A percentile compares a stretch with the other conserved stretches of the same genome.
Conservation (phyloP, 495 filamentous ascomycete genomes). For the Penicillium malachiteum region DNA sequence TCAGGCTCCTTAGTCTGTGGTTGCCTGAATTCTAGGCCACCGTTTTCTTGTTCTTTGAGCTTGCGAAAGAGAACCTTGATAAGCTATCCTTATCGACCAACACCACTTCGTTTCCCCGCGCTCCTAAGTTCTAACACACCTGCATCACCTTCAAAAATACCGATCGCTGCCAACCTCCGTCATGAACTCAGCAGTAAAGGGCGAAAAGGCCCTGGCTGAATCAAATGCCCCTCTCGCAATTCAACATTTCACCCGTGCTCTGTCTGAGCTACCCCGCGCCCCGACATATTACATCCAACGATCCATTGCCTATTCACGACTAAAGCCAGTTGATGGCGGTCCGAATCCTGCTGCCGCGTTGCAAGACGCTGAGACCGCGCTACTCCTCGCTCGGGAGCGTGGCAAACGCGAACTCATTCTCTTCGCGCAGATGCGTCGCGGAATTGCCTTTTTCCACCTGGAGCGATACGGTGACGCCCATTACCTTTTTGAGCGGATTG, state of each 20-base stretch:
- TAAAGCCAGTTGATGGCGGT: constrained; percentile 46
- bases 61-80: too few relatives aligned
- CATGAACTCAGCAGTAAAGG: constrained; percentile 63
- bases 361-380: constrained; percentile 75
- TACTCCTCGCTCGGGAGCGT: constrained; percentile 66
- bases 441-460: constrained; percentile 67
- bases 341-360: constrained; percentile 60
- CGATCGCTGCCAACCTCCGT: constrained; percentile 1
- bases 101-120: too few relatives aligned
- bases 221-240: constrained; percentile 68
- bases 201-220: constrained; percentile 61
- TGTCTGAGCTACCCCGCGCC: constrained; percentile 62
- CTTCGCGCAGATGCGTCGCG: constrained; percentile 77
- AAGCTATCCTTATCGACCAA: too few relatives aligned
- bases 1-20: neutral
- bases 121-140: too few relatives aligned
- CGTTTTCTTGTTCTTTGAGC: too few relatives aligned
- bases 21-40: too few relatives aligned
- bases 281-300: constrained; percentile 86
- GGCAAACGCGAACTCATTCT: constrained; percentile 78
- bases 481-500: constrained; percentile 67
- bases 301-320: constrained; percentile 76
- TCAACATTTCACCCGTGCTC: constrained; percentile 70
- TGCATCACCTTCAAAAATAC: too few relatives aligned
- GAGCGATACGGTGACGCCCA: constrained; percentile 74